Evolutionary conservation across 1,284 basidiomycete species (phyloP), one percentile per base, ranked within the genome.

Genomic region (Rhizoctonia solani): DNA sequence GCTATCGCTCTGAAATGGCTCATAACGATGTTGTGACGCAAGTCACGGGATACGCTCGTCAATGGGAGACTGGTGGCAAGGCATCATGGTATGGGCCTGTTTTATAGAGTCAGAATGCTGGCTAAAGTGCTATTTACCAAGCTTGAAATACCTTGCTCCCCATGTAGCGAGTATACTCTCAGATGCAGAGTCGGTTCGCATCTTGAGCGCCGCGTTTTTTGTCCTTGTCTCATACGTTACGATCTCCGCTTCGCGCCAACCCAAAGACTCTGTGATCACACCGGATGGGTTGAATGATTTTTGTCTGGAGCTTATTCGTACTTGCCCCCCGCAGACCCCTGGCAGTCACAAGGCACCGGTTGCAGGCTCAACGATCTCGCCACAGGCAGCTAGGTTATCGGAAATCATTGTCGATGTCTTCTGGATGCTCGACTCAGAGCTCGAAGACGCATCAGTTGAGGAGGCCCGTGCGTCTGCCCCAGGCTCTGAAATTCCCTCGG

Each of bases 401-500:
- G 89, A 92, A 71, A 74, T 85, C 47, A 77, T 93, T 3, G 82
- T 93, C 19, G 91, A 93, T 73, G 80, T 89, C 72, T 79, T 92
- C 46, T 93, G 91, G 91, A 81, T 88, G 25, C 75, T 90, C 56
- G 90, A 93, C 75, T 80, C 83, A 32, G 85, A 88, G 70, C 75
- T 93, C 68, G 90, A 93, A 68, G 90, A 92, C 74, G 72, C 73
- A 13, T 74, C 78, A 30, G 74, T 81, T 42, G 72, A 76, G 16
- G 70, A 72, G 69, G 52, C 32, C 25, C 63, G 63, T 54, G 63
- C 52, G 11, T 52, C 50, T 55, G 67, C 68, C 23, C 71, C 42
- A 21, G 54, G 72, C 76, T 68, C 49, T 52, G 39, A 67, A n/a
- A 63, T 67, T 27, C 25, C 70, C 9, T 71, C 77, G 8, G 61